phyloP scores from a whole-genome alignment of 306 rosid genomes.

The Albizia julibrissin region DNA sequence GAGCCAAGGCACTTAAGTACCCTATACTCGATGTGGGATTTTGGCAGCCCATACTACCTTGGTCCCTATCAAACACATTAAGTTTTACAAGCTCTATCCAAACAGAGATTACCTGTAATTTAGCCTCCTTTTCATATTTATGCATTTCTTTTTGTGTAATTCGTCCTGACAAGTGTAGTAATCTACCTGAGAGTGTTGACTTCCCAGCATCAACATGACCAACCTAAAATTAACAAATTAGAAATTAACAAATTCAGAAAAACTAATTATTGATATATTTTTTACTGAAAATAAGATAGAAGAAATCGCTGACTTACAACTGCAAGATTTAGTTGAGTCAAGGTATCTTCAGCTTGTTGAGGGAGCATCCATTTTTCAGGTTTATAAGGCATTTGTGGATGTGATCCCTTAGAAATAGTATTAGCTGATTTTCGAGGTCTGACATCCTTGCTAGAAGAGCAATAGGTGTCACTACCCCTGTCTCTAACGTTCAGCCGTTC shows the following conservation, averaged over 20 bases:
- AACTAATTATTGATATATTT: conserved; percentile 4
- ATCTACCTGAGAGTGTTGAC: conserved; percentile 94
- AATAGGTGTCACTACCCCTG: conserved; percentile 37
- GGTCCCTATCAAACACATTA: no score
- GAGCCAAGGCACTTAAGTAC: no score
- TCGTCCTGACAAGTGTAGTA: conserved; percentile 82
- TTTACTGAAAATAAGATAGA: conserved; percentile 28
- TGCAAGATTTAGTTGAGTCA: conserved; percentile 95
- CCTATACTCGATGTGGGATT: no score
- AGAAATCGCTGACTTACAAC: conserved; percentile 53
- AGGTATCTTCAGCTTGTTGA: conserved; percentile 64
- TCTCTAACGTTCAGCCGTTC: conserved; percentile 47
- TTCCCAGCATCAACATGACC: conserved; percentile 99
- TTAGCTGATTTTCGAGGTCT: conserved; percentile 50
- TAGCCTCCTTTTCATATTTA: conserved; percentile 93
- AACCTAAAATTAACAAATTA: conserved; percentile 64
- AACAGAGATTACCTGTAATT: conserved; percentile 59
- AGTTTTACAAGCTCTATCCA: conserved; percentile 27
- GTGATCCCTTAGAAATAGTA: conserved; percentile 43
- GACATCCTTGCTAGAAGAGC: conserved; percentile 49
- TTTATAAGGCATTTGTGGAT: conserved; percentile 50
- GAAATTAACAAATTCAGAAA: conserved; percentile 14
- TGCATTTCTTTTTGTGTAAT: conserved; percentile 93
- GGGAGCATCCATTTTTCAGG: conserved; percentile 96
- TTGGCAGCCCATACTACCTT: no score